Conservation (phyloP, 768 basidiomycete species). For the Tulasnella sp. region DNA sequence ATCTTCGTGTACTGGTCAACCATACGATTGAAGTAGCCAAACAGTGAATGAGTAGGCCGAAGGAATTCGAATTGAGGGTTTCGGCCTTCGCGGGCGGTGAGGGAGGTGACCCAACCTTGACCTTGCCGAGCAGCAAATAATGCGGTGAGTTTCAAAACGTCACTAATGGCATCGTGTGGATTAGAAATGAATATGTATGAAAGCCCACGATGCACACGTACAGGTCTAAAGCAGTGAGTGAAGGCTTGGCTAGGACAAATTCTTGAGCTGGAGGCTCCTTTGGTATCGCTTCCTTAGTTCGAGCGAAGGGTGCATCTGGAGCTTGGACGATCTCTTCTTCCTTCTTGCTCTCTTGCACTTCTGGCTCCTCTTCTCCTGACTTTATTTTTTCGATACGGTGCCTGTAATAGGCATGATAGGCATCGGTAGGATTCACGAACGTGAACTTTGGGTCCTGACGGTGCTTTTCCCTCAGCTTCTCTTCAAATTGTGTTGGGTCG, state of each 20-base stretch:
- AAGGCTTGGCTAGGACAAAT: conserved; percentile 82
- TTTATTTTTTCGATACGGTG: conserved; percentile 81
- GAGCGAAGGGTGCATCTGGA: conserved; percentile 17
- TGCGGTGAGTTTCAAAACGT: conserved; percentile 94
- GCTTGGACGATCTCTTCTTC: conserved; percentile 43
- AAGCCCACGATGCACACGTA: conserved; percentile 46
- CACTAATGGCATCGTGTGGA: conserved; percentile 47
- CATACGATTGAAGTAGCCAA: conserved; percentile 93
- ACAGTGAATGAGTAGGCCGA: conserved; percentile 91
- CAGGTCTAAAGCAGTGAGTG: conserved; percentile 86
- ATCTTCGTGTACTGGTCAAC: conserved; percentile 95
- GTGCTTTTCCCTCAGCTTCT: conserved; percentile 95
- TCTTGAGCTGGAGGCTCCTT: conserved; percentile 66
- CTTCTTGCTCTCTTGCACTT: conserved; percentile 48
- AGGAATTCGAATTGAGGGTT: conserved; percentile 99
- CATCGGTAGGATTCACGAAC: conserved; percentile 93
- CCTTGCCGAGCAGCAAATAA: conserved; percentile 93
- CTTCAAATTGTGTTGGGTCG: conserved; percentile 89
- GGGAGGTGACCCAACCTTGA: conserved; percentile 73
- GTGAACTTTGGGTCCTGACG: conserved; percentile 97
- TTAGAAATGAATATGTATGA: not conserved
- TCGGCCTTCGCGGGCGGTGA: conserved; percentile 84
- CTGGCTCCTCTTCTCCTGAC: conserved; percentile 69
- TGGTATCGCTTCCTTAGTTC: conserved; percentile 40
- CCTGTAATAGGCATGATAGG: conserved; percentile 98